Evolutionary conservation across 1,139 yeast genomes (phyloP), one percentile per base, ranked within the genome.

Genomic region (Suhomyces taliae): DNA sequence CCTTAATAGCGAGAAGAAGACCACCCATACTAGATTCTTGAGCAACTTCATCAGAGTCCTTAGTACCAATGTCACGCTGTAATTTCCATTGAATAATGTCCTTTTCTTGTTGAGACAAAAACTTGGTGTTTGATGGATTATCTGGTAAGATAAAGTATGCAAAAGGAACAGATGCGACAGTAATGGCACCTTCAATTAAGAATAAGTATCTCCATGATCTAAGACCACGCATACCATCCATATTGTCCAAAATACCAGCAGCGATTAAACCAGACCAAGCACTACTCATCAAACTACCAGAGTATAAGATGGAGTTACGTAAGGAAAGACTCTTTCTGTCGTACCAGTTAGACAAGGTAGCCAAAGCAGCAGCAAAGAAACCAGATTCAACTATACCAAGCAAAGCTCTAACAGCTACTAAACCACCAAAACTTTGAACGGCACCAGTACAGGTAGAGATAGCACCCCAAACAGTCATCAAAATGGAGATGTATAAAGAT

Each of bases 211-310:
- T 52, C 63, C 63, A 59, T 12, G 51, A 47, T 26, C 58, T 61
- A 38, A 72, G 56, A 7, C 84, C 84, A 41, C 70, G 73, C 11
- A 56, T 63, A 11, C 82, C 82, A 53, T 76, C 69, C 51, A 83
- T 62, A 46, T 74, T 78, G 46, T 62, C 61, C 58, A 78, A 66
- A 44, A 82, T 76, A 46, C 83, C 84, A 44, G 78, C 81, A 27
- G 88, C 88, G 50, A 88, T 78, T 44, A 89, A 80, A 48, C 95
- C 95, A 47, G 90, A 87, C 65, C 87, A 87, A 4, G 91, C 95
- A 61, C 93, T 90, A 27, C 91, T 87, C 50, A 86, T 72, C 56
- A 85, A 78, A 11, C 89, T 82, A 41, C 89, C 85, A 39, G 85
- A 73, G 58, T 78, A 81, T 53, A 84, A 72, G 47, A 83, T 67